These are phyloP conservation scores for Scedosporium aurantiacum DNA, from an alignment of 2,329 filamentous ascomycete species.

Conservation along the genomic window DNA sequence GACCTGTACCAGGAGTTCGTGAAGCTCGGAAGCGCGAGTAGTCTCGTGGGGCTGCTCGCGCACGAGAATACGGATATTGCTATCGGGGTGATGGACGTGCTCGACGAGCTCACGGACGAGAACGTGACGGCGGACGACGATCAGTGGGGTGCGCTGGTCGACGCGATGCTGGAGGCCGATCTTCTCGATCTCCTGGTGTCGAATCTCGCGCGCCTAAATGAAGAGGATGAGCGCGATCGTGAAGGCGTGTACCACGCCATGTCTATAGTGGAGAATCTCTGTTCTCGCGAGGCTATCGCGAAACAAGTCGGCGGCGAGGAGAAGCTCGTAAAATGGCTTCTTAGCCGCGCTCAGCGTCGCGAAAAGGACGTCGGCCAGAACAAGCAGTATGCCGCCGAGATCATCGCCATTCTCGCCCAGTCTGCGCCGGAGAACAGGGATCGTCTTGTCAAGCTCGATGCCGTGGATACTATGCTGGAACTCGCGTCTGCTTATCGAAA, in stretches of 20 bases:
- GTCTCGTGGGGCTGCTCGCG: conserved; percentile 69
- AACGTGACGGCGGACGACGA: conserved; percentile 72
- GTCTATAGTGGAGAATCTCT: conserved; percentile 73
- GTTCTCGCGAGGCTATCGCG: conserved; percentile 56
- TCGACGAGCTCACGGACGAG: conserved; percentile 86
- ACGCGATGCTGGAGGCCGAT: conserved; percentile 55
- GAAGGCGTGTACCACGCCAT: conserved; percentile 81
- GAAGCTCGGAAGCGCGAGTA: conserved; percentile 59
- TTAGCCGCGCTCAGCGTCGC: conserved; percentile 54
- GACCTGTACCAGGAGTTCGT: conserved; percentile 74
- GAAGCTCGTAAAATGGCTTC: conserved; percentile 63
- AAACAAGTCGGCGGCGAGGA: conserved; percentile 62
- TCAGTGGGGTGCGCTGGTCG: conserved; percentile 70
- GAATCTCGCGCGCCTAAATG: conserved; percentile 71
- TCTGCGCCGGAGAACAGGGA: conserved; percentile 55
- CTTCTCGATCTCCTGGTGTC: conserved; percentile 63
- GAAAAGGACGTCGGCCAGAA: conserved; percentile 70
- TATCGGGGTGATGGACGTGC: conserved; percentile 79
- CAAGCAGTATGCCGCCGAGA: conserved; percentile 88
- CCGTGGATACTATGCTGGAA: conserved; percentile 71
- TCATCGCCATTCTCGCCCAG: conserved; percentile 81
- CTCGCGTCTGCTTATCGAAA: conserved; percentile 76
- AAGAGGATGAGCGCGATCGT: conserved; percentile 60
- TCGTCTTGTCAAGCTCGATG: conserved; percentile 54
- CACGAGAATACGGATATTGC: conserved; percentile 98